Evolutionary conservation across 257 asterid genomes (phyloP).

Genomic region (Gentiana dahurica): DNA sequence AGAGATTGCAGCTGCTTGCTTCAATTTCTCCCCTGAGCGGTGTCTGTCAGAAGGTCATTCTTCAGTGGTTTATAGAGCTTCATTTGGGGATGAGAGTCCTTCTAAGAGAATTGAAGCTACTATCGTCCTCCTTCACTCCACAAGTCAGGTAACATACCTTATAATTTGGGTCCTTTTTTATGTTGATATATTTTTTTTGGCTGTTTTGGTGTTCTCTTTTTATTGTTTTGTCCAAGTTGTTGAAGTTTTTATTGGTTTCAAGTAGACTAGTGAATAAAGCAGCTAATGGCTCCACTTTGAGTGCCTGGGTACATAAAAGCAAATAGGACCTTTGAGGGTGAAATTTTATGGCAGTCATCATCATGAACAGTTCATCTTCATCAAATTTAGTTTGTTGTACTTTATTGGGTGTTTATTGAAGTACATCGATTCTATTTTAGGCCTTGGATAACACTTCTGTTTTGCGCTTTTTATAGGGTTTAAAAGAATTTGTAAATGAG

Average conservation of each 20-base stretch:
- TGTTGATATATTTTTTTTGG: not conserved
- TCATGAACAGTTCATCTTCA: not conserved
- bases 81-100: constrained; percentile 54
- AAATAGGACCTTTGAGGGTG: not conserved
- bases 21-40: constrained; percentile 76
- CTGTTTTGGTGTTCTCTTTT: not conserved
- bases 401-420: not conserved
- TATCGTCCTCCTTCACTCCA: constrained; percentile 69
- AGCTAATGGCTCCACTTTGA: not conserved
- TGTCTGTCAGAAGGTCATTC: constrained; percentile 92
- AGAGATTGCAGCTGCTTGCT: constrained; percentile 85
- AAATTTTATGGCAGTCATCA: too few relatives aligned
- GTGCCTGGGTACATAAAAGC: not conserved
- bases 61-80: constrained; percentile 77
- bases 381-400: constrained; percentile 1
- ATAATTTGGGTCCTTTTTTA: not conserved
- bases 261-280: not conserved
- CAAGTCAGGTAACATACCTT: constrained; percentile 46
- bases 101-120: constrained; percentile 73
- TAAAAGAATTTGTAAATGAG: constrained; percentile 75
- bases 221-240: not conserved
- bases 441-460: not conserved
- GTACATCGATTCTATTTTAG: constrained; percentile 2
- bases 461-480: constrained; percentile 39
- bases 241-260: not conserved